A percentile compares a stretch with the other conserved stretches of the same genome.
Conservation (phyloP, 495 filamentous ascomycete genomes). For the Staphylotrichum longicolle region DNA sequence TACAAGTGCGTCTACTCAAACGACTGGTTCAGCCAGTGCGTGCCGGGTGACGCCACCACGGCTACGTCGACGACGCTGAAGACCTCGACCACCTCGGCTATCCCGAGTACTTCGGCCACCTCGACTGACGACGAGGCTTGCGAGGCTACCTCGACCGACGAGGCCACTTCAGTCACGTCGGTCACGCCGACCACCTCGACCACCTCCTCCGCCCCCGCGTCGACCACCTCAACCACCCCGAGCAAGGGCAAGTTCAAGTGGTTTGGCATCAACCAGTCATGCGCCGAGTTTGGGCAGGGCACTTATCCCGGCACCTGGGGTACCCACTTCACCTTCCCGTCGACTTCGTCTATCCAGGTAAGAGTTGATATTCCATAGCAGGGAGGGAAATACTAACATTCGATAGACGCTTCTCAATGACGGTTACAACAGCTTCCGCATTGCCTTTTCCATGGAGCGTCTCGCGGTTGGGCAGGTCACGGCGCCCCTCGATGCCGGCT, state of each 20-base stretch:
- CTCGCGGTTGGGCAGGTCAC: constrained; percentile 54
- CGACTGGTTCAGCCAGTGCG: too few species aligned
- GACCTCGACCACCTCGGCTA: constrained; percentile 10
- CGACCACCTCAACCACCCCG: constrained; percentile 15
- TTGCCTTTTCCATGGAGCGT: constrained; percentile 68
- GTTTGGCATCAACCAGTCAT: constrained; percentile 51
- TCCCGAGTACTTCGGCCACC: too few species aligned
- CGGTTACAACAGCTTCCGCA: constrained; percentile 69
- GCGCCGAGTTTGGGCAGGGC: constrained; percentile 55
- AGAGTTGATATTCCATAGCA: constrained; percentile 5
- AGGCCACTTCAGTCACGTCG: not conserved
- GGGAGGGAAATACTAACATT: not conserved
- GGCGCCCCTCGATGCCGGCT: constrained; percentile 46
- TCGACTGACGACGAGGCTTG: too few species aligned
- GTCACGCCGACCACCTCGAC: constrained; percentile 16
- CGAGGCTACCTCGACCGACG: too few species aligned
- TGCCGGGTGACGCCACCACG: too few species aligned
- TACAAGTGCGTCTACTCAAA: too few species aligned
- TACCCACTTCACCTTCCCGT: constrained; percentile 59
- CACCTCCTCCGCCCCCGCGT: constrained; percentile 12
- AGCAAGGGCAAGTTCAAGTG: constrained; percentile 37
- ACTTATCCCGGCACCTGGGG: constrained; percentile 53
- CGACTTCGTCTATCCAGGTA: constrained; percentile 46
- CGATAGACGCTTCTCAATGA: constrained; percentile 54
- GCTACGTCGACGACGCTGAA: constrained; percentile 11